Evolutionary conservation across 306 rosid species (phyloP), one percentile per base, ranked within the genome.

Genomic region (Comarum palustre): DNA sequence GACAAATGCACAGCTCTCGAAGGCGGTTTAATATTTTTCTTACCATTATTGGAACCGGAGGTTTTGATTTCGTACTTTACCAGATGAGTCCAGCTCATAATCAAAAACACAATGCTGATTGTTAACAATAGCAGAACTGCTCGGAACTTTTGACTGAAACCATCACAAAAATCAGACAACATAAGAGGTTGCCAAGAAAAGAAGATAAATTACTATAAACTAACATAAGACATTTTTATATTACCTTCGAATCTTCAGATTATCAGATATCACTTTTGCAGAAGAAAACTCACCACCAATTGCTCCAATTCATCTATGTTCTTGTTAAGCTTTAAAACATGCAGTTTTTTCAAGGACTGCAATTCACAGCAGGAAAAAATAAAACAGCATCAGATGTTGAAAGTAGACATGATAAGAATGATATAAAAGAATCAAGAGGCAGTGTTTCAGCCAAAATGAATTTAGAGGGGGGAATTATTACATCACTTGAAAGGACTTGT

Each of bases 301-400:
- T 60, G 78, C 82, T 88, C 90, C 84, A 94, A 84, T 59, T 85
- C 91, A 38, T 88, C 82, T 75, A 91, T 81, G 78, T 77, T 87
- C 75, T 86, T 82, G 34, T 80, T 83, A 61, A 94, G 88, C 89
- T 78, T 86, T 75, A 94, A 77, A 81, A 94, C 98, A 82, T 89
- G 97, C 71, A 94, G 97, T 86, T 94, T 94, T 86, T 94, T 94
- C 86, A 94, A 75, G 22, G 98, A 84, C 98, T 94, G 92, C 92
- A 83, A 32, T 41, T 42, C 48, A 77, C 48, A 63, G 64, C 45
- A 82, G 15, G 74, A 71, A 79, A 71, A 48, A 69, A 32, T 0
- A 54, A 17, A 25, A 63, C 71, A 60, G 65, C 59, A 73, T 72
- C 71, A 83, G 74, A 34, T 25, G 67, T 69, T 45, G 59, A 71